Evolutionary conservation across 164 flowering plant species (phyloP), one percentile per base, ranked within the genome.

Genomic region (Stephania japonica): DNA sequence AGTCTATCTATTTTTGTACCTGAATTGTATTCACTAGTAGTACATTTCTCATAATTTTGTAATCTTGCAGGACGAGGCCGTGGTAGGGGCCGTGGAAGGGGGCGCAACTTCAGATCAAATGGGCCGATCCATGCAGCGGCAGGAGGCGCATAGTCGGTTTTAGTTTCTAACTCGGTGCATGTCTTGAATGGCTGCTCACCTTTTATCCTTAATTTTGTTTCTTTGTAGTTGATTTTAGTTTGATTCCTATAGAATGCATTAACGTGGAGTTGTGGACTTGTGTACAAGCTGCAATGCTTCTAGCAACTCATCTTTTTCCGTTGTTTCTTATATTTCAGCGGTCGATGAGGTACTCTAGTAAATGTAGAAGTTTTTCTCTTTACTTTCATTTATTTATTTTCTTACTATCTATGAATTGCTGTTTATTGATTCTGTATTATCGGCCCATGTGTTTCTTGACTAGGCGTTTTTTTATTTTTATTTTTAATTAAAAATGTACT

Each of bases 1-100:
- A 80, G 18, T 75, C 23, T 14, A 32, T 21, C 64, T 38, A 53
- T 27, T 9, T 13, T 24, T 10, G 3, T 59, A 10, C 25, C 24
- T 19, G 5, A 62, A n/a, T 5, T 11, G 5, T 23, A 65, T 65
- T 65, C 14, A 14, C 32, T 68, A 18, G 19, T 41, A 38, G 7
- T n/a, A 6, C 68, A 59, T 0, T 64, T 42, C 16, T 38, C 41
- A 21, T 72, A 8, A 13, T 14, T 65, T 64, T 11, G 66, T 5
- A 62, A 21, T 10, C 23, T 75, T 7, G 44, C 71, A 81, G 83
- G 83, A 4, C 83, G 83, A 73, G 82, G 81, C n/a, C 80, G 85
- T 76, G 82, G 83, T 23, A 75, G 83, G 76, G 82, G 86, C 69
- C 76, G 91, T 79, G 89, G 91, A 26, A 81, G 89, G 75, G 94